Evolutionary conservation across 2,329 filamentous ascomycete species (phyloP).

Genomic region (Onygenales sp.): DNA sequence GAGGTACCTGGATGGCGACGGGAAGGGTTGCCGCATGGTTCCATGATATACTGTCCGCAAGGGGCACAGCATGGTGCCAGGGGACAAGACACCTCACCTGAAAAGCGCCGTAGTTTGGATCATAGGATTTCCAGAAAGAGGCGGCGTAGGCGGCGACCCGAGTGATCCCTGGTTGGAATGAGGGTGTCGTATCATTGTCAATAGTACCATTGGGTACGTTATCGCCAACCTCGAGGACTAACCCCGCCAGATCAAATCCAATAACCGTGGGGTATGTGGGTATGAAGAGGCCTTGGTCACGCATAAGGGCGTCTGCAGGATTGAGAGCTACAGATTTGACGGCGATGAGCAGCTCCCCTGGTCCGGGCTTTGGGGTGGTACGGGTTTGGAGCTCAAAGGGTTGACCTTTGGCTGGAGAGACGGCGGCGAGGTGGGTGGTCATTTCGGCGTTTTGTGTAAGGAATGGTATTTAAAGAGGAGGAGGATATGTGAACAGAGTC

Average conservation of each 20-base stretch:
- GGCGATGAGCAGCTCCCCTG: background rate
- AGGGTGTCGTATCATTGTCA: background rate
- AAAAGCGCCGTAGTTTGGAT: background rate
- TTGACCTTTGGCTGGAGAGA: background rate
- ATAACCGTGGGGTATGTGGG: background rate
- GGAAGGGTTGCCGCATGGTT: background rate
- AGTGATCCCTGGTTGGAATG: background rate
- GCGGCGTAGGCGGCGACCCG: background rate
- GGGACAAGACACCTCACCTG: background rate
- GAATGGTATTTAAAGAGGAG: no score
- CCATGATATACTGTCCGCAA: background rate
- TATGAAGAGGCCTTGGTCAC: background rate
- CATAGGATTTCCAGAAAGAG: background rate
- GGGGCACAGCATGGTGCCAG: background rate
- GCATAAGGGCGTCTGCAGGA: background rate
- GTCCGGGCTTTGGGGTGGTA: background rate
- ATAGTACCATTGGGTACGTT: background rate
- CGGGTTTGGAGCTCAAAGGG: background rate
- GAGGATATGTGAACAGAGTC: no score
- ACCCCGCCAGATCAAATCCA: background rate
- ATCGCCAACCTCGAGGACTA: background rate
- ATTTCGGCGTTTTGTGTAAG: background rate
- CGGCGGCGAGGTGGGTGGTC: background rate
- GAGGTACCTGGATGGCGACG: background rate
- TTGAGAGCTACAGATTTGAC: background rate